Base-by-base conservation (phyloP, 225 moss, liverwort and hornwort species). In the Pseudoscleropodium purum region DNA sequence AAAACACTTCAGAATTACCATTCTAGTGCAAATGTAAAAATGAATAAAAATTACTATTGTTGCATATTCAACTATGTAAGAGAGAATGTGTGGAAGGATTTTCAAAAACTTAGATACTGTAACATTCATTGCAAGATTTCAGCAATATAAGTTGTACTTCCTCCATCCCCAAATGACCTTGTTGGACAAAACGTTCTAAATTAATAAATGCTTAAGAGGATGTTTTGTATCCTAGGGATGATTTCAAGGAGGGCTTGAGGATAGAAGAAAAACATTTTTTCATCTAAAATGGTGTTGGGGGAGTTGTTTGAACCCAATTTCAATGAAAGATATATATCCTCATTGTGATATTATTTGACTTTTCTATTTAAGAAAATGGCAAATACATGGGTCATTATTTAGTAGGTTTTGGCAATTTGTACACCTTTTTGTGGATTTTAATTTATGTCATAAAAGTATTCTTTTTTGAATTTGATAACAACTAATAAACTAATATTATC, bases 351-450 rank as follows among this genome's bases (percentile, higher is more conserved):
- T n/a, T 39, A 7, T n/a, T 69, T 68, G n/a, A 69, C 21, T 69
- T 23, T 20, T 7, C 0, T 24, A 13, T 8, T 15, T n/a, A 14
- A 13, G 25, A 39, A 70, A 72, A 41, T 72, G 3, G 8, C 0
- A 41, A 70, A 39, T 41, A 14, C 0, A 14, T 41, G 8, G 9
- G 41, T 41, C 5, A n/a, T 26, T 25, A 8, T 26, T 72, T 25
- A 8, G 26, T 26, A 15, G 15, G 41, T 15, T 39, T 39, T 15
- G 8, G 20, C 25, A 70, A 25, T 26, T 73, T 43, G 5, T 72
- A 2, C 26, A 25, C 14, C 1, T 72, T 41, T 8, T 8, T 41
- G 2, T 36, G 0, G 7, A 70, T 39, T n/a, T n/a, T 0, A 69
- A 69, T 69, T 70, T 13, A 70, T 37, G n/a, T 13, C 4, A 19